Percentiles rank a stretch among this genome's conserved stretches.
phyloP scores from a whole-genome alignment of 306 rosid species.

The Canavalia gladiata region DNA sequence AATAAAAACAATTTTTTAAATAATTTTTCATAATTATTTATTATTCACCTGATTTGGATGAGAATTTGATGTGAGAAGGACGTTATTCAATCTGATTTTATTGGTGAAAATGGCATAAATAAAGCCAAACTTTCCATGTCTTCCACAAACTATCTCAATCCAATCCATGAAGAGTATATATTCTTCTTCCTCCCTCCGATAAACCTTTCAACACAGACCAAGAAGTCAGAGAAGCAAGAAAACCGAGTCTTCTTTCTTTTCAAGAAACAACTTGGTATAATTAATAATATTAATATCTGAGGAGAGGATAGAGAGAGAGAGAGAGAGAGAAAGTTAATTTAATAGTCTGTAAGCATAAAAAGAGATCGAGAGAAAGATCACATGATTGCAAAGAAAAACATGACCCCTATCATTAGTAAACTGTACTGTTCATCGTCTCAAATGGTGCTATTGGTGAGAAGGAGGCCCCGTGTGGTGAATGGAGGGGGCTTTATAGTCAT shows the following conservation, averaged over 20 bases:
- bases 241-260: background rate
- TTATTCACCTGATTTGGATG: too few species aligned
- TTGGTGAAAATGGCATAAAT: background rate
- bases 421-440: slow-evolving; percentile 68
- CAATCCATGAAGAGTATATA: background rate
- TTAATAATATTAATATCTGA: background rate
- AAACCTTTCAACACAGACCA: background rate
- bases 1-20: too few species aligned
- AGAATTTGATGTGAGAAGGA: too few species aligned
- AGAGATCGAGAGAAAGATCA: background rate
- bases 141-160: slow-evolving; percentile 26
- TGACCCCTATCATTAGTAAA: slow-evolving; percentile 69
- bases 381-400: slow-evolving; percentile 3
- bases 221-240: background rate
- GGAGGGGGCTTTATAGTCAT: slow-evolving; percentile 97
- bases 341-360: background rate
- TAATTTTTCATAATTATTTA: too few species aligned
- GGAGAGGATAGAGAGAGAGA: background rate
- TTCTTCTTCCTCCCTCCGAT: background rate
- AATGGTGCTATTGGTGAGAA: slow-evolving; percentile 68
- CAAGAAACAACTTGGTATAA: too few species aligned
- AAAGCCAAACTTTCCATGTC: slow-evolving; percentile 2
- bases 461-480: slow-evolving; percentile 73
- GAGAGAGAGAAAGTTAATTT: background rate
- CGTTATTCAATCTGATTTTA: too few species aligned